Evolutionary conservation across 768 basidiomycete genomes (phyloP), one percentile per base, ranked within the genome.

Genomic region (Lentinula sp.): DNA sequence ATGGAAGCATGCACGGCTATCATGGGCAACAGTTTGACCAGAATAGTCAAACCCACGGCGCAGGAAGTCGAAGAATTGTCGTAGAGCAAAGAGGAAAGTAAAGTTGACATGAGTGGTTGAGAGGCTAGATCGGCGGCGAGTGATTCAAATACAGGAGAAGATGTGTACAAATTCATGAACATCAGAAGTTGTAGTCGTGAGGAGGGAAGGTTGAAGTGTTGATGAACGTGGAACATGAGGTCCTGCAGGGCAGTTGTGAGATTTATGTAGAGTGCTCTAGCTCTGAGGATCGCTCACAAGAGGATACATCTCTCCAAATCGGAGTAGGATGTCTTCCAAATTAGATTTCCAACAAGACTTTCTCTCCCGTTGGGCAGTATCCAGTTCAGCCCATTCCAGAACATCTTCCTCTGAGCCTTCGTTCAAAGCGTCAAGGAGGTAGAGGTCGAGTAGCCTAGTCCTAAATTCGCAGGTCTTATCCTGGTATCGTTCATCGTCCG

Each of bases 31-130:
- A 90, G 70, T 69, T 90, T 91, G 59, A 85, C 82, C 20, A 93
- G 68, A 13, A 87, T 75, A 1, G 81, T 83, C 55, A 92, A 73
- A 4, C 80, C 85, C 55, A 87, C 79, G 2, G 83, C 84, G 65
- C 86, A 88, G 32, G 82, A 75, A 0, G 87, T 90, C 10, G 88
- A 84, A 43, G 90, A 92, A 56, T 83, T 85, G 68, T 94, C 92
- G 64, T 93, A 74, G 33, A 87, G 73, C 28, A 93, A 77, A 3
- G 88, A 92, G 52, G 80, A 70, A 6, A 91, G 70, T n/a, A 94
- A 68, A 62, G 81, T 85, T 23, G 75, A 74, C 75, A 90, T 82
- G 56, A 93, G 78, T 12, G 83, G 79, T 66, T 90, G 88, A 15
- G 71, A 69, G 4, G 86, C 83, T 20, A 91, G 72, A 28, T 83